Conservation (phyloP, 768 basidiomycete genomes). For the Rhizopogon vesiculosus region DNA sequence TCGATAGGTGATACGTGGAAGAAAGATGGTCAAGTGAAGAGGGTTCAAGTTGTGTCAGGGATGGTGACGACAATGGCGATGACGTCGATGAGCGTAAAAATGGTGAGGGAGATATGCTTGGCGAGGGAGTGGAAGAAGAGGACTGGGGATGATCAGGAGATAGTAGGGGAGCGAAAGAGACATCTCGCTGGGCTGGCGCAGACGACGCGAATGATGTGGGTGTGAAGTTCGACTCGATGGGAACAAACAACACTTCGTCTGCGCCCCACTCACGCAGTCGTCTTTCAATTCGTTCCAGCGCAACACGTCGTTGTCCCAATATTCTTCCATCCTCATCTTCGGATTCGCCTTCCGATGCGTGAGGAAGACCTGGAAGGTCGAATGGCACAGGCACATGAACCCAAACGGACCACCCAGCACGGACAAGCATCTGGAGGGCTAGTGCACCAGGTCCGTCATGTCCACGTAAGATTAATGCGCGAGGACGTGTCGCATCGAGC, state of each 20-base stretch:
- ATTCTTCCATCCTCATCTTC: slow-evolving; percentile 25
- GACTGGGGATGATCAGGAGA: slow-evolving; percentile 21
- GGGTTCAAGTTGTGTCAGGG: slow-evolving; percentile 13
- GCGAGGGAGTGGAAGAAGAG: slow-evolving; percentile 19
- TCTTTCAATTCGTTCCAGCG: slow-evolving; percentile 45
- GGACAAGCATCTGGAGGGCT: slow-evolving; percentile 71
- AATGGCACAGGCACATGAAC: slow-evolving; percentile 53
- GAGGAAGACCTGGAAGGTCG: slow-evolving; percentile 27
- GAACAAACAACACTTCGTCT: slow-evolving; percentile 69
- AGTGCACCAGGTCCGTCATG: slow-evolving; percentile 76
- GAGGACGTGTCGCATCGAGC: slow-evolving; percentile 20
- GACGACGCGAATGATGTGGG: slow-evolving; percentile 20
- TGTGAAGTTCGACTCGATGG: slow-evolving; percentile 16
- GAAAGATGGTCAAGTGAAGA: slow-evolving; percentile 15
- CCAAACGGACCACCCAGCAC: slow-evolving; percentile 67
- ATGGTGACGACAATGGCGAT: slow-evolving; percentile 28
- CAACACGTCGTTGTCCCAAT: slow-evolving; percentile 34
- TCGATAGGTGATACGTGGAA: slow-evolving; percentile 19
- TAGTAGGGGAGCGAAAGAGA: slow-evolving; percentile 18
- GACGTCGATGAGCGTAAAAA: slow-evolving; percentile 26
- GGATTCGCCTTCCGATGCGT: slow-evolving; percentile 30
- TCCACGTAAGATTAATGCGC: slow-evolving; percentile 64
- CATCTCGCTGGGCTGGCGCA: slow-evolving; percentile 12
- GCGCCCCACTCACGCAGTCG: slow-evolving; percentile 66
- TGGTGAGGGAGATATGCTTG: slow-evolving; percentile 27